Conservation (phyloP, 208 protist species). For the Trypanosoma vivax region DNA sequence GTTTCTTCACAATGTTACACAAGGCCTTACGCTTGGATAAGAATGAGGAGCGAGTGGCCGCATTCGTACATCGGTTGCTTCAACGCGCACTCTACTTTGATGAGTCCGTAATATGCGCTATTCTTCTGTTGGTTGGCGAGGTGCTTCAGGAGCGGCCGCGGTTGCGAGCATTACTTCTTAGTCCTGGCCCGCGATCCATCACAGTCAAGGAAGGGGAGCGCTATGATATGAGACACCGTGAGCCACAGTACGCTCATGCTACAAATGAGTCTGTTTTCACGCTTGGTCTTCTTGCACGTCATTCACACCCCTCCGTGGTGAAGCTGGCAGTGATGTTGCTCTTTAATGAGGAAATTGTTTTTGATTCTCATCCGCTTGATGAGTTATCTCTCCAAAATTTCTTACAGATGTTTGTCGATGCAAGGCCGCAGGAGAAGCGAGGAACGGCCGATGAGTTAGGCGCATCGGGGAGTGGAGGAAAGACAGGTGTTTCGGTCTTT, state of each 20-base stretch:
- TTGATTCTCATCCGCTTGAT: slow-evolving; percentile 86
- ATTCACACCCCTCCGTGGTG: slow-evolving; percentile 87
- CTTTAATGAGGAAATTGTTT: slow-evolving; percentile 82
- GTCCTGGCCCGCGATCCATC: slow-evolving; percentile 9
- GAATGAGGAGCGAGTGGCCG: slow-evolving; percentile 74
- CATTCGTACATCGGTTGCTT: slow-evolving; percentile 88
- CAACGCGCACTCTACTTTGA: slow-evolving; percentile 82
- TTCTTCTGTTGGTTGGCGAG: slow-evolving; percentile 85
- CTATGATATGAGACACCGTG: slow-evolving; percentile 82
- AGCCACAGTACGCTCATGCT: slow-evolving; percentile 81
- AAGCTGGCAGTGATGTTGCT: slow-evolving; percentile 81
- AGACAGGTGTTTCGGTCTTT: slow-evolving; percentile 71
- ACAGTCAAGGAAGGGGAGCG: slow-evolving; percentile 2
- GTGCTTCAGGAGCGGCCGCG: slow-evolving; percentile 53
- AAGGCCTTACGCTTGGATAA: slow-evolving; percentile 82
- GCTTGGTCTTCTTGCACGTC: slow-evolving; percentile 67
- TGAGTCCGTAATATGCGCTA: slow-evolving; percentile 82
- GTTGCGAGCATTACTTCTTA: slow-evolving; percentile 43
- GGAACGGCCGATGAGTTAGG: slow-evolving; percentile 3
- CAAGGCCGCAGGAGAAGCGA: slow-evolving; percentile 39
- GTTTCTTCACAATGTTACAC: slow-evolving; percentile 87
- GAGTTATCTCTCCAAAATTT: slow-evolving; percentile 86
- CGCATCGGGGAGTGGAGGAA: slow-evolving; percentile 13
- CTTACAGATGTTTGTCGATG: slow-evolving; percentile 86
- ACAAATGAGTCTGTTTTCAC: slow-evolving; percentile 69